Evolutionary conservation across 2,329 filamentous ascomycete genomes (phyloP).

Genomic region (Exutisphaerella laricina): DNA sequence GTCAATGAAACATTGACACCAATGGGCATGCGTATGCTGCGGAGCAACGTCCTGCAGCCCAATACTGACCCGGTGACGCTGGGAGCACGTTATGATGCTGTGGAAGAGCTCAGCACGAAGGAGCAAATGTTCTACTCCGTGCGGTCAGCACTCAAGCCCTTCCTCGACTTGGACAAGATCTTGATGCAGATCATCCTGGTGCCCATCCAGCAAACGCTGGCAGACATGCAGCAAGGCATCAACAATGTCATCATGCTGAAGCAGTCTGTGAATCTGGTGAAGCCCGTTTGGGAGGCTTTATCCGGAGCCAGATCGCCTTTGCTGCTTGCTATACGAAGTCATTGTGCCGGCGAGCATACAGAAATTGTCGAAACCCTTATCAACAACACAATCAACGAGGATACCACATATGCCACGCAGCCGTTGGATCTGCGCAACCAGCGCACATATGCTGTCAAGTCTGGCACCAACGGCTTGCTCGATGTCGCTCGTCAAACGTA

Average conservation of each 20-base stretch:
- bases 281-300: constrained; percentile 63
- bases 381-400: constrained; percentile 66
- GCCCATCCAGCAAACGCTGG: constrained; percentile 58
- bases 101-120: constrained; percentile 74
- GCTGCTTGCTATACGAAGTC: constrained; percentile 59
- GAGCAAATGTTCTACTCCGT: constrained; percentile 80
- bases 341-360: constrained; percentile 62
- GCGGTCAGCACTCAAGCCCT: constrained; percentile 68
- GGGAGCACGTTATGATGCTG: constrained; percentile 67
- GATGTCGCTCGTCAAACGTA: constrained; percentile 86
- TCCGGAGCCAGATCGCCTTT: constrained; percentile 58
- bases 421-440: constrained; percentile 86
- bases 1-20: constrained; percentile 80
- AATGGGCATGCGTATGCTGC: constrained; percentile 79
- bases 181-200: constrained; percentile 80
- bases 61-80: constrained; percentile 68
- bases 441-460: constrained; percentile 81
- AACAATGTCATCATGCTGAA: constrained; percentile 86
- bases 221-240: constrained; percentile 70
- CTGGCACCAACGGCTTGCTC: constrained; percentile 76
- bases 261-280: constrained; percentile 65
- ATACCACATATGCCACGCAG: constrained; percentile 70
- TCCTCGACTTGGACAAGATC: constrained; percentile 73
- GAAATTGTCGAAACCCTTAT: constrained; percentile 60
- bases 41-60: constrained; percentile 83